Conservation (phyloP, 148 eudicot genomes). For the Cornus suecica region DNA sequence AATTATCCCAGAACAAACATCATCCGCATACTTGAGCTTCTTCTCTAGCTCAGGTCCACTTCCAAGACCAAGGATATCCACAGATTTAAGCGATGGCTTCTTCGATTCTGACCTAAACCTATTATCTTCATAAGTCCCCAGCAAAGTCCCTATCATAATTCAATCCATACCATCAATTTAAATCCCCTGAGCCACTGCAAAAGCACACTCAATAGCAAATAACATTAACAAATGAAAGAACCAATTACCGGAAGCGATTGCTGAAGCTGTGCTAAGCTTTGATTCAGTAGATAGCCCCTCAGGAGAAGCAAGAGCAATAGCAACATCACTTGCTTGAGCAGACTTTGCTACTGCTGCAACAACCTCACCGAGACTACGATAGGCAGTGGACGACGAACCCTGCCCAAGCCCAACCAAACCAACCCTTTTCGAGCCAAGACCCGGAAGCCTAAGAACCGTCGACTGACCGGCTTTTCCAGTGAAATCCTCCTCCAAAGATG, state of each 20-base stretch:
- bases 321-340: slow-evolving; percentile 67
- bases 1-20: slow-evolving; percentile 75
- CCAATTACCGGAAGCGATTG: slow-evolving; percentile 67
- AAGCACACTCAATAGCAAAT: not conserved
- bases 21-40: slow-evolving; percentile 65
- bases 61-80: slow-evolving; percentile 93
- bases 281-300: slow-evolving; percentile 58
- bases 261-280: slow-evolving; percentile 62
- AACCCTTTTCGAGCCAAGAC: slow-evolving; percentile 79
- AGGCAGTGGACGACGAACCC: slow-evolving; percentile 43
- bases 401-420: slow-evolving; percentile 80
- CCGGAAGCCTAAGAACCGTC: slow-evolving; percentile 75
- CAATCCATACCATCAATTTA: not conserved
- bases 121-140: slow-evolving; percentile 75
- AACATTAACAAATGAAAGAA: not conserved
- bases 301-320: slow-evolving; percentile 70
- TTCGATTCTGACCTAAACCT: slow-evolving; percentile 92
- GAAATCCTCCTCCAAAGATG: slow-evolving; percentile 84
- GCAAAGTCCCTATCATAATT: slow-evolving; percentile 49
- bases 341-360: slow-evolving; percentile 75
- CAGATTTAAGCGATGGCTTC: slow-evolving; percentile 56
- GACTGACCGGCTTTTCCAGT: slow-evolving; percentile 80
- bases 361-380: slow-evolving; percentile 74
- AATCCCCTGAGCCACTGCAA: not conserved
- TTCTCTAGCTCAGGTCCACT: slow-evolving; percentile 75